Evolutionary conservation across 176 grass and related monocot genomes (phyloP).

Genomic region (Carex myosuroides): DNA sequence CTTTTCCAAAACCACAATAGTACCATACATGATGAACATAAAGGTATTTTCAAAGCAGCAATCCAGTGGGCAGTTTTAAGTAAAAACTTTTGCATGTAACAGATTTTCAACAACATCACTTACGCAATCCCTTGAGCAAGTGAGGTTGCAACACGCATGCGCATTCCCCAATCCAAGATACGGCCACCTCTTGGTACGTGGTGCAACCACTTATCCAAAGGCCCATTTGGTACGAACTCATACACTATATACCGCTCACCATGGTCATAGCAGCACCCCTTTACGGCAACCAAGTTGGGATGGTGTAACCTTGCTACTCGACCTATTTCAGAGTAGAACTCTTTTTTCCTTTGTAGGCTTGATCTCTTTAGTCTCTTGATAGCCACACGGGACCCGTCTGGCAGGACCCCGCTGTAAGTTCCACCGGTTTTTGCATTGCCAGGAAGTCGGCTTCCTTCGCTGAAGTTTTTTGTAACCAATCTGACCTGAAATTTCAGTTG

Average conservation of each 20-base stretch:
- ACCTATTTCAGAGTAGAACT: constrained; percentile 95
- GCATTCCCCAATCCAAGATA: constrained; percentile 85
- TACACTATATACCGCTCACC: constrained; percentile 94
- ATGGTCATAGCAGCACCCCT: constrained; percentile 95
- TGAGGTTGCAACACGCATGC: constrained; percentile 94
- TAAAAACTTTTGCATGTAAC: neutral
- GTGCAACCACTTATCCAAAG: constrained; percentile 95
- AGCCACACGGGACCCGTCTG: constrained; percentile 78
- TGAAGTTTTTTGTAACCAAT: constrained; percentile 96
- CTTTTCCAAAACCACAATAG: neutral
- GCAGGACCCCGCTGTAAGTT: constrained; percentile 77
- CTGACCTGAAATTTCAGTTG: constrained; percentile 28
- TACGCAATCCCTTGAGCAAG: constrained; percentile 99
- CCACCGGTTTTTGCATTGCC: constrained; percentile 95
- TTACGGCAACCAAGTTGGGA: constrained; percentile 83
- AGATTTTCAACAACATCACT: constrained; percentile 30
- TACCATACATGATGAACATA: neutral
- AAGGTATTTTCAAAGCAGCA: neutral
- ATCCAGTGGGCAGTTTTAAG: neutral
- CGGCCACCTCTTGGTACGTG: constrained; percentile 84
- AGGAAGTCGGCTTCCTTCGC: constrained; percentile 86
- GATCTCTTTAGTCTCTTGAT: constrained; percentile 92
- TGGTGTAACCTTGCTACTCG: constrained; percentile 93
- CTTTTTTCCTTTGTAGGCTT: constrained; percentile 88
- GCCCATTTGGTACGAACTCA: constrained; percentile 89